Evolutionary conservation across 1,139 yeast genomes (phyloP), one percentile per base, ranked within the genome.

Genomic region (Waltiozyma sp.): DNA sequence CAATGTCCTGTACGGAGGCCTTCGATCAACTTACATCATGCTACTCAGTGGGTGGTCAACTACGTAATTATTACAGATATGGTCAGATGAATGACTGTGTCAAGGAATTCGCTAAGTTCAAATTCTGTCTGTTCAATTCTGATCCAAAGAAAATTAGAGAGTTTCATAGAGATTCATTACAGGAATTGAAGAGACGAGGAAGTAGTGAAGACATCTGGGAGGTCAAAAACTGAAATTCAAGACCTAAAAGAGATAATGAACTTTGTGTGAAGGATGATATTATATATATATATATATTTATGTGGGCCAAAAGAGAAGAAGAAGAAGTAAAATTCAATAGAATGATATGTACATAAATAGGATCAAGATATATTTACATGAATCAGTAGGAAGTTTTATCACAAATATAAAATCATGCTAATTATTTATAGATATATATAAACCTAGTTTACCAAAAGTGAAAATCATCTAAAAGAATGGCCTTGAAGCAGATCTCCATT

Each of bases 21-120:
- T 80, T 89, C 61, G 95, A 89, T 60, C 95, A 86, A 56, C 66
- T 89, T 34, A 72, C 88, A 41, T 80, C 77, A 41, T 89, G 97
- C 60, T 87, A 85, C 65, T 84, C 96, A 0, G 58, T 88, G 3
- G 96, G 96, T 2, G 96, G 96, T 1, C 96, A 88, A 59, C 65
- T 84, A 28, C 74, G 91, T 49, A 74, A 82, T 60, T 81, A 84
- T 56, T 89, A 89, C 58, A 65, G 96, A 42, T 82, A 79, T 56
- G 96, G 96, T 3, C 75, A 79, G 39, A 72, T 86, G 55, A 77
- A 81, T 44, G 66, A 74, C 46, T 89, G 97, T 62, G 71, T 70
- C 38, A 72, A 72, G 43, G 85, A 85, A 55, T 69, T 86, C 48
- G 76, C 74, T 37, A 87, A 87, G 65, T 69, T 88, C 53, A 81